Conservation (phyloP, 176 grass and related monocot genomes). For the Carex myosuroides region DNA sequence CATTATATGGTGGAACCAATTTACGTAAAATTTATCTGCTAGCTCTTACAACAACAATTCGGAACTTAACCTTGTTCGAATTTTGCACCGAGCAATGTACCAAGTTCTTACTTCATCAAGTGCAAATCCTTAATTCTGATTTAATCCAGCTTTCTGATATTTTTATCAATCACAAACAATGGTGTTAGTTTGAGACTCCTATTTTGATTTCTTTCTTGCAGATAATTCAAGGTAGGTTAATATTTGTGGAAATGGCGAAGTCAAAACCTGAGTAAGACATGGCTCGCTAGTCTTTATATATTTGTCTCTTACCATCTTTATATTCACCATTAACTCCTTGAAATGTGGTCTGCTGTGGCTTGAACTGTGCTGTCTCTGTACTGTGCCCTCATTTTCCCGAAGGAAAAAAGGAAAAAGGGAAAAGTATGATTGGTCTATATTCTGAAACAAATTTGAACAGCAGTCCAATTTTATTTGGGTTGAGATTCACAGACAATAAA, state of each 20-base stretch:
- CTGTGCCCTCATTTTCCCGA: background rate
- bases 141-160: background rate
- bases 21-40: background rate
- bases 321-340: background rate
- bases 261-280: background rate
- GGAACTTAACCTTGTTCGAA: background rate
- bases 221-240: constrained; percentile 14
- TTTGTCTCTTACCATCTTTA: background rate
- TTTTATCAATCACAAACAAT: background rate
- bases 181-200: background rate
- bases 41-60: background rate
- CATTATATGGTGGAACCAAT: background rate
- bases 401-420: too few species aligned
- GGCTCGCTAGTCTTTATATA: background rate
- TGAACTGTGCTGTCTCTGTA: background rate
- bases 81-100: background rate
- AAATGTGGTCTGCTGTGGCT: background rate
- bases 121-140: background rate
- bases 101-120: background rate
- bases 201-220: background rate
- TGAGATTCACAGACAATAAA: background rate
- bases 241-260: constrained; percentile 17
- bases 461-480: background rate
- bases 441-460: background rate
- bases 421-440: background rate